A percentile compares a stretch with the other conserved stretches of the same genome.
These are phyloP conservation scores for barley (Hordeum vulgare) DNA, from an alignment of 176 grass and related monocot species.

Conservation along the genomic window MorexV3_pseudomolecules_assembly NC_058524.1:101595680-101596179, in stretches of 20 bases:
- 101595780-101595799: neutral
- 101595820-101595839: neutral
- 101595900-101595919: neutral
- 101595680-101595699: neutral
- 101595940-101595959: neutral
- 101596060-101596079: neutral
- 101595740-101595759: neutral
- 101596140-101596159: neutral
- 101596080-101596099: neutral
- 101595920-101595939: neutral
- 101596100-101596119: neutral
- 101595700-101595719: neutral
- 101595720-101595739: neutral
- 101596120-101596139: neutral
- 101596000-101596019: neutral
- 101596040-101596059: neutral
- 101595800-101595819: neutral
- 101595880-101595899: neutral
- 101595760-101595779: neutral
- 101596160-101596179: neutral
- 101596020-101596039: neutral
- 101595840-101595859: neutral
- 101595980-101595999: neutral
- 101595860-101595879: neutral
- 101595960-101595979: neutral